Conservation (phyloP, 1,284 basidiomycete genomes). For the Cryptococcus sp. region DNA sequence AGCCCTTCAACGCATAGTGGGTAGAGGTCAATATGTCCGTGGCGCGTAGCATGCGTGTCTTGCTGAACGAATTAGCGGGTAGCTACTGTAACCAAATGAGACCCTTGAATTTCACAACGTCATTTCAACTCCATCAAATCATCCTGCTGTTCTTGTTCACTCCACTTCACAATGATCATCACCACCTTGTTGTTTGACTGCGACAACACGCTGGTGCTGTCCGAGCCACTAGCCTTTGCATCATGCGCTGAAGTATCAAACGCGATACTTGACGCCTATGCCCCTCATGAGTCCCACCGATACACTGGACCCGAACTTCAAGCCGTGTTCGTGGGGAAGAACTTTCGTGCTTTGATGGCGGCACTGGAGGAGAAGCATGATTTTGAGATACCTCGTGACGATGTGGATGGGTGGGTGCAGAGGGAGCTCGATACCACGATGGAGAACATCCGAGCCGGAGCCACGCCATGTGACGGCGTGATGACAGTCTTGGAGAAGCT, state of each 20-base stretch:
- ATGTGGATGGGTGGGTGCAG: slow-evolving; percentile 23
- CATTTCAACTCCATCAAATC: too few relatives aligned
- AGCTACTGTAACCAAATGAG: too few relatives aligned
- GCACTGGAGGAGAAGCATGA: slow-evolving; percentile 19
- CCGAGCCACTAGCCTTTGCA: slow-evolving; percentile 31
- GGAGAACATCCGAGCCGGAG: slow-evolving; percentile 12
- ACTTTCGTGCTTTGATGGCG: slow-evolving; percentile 31
- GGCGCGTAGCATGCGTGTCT: too few relatives aligned
- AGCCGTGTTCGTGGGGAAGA: slow-evolving; percentile 29
- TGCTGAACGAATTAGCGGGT: too few relatives aligned
- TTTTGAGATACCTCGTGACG: slow-evolving; percentile 16
- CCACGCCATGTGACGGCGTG: slow-evolving; percentile 21
- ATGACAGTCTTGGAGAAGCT: slow-evolving; percentile 16
- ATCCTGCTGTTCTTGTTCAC: too few relatives aligned
- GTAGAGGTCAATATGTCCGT: too few relatives aligned
- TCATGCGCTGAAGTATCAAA: slow-evolving; percentile 31
- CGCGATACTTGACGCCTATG: slow-evolving; percentile 16
- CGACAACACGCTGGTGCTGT: slow-evolving; percentile 38
- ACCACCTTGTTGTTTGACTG: slow-evolving; percentile 35
- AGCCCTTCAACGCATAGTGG: too few relatives aligned
- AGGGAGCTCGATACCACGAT: slow-evolving; percentile 25
- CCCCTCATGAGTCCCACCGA: slow-evolving; percentile 6
- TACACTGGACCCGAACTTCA: slow-evolving; percentile 25
- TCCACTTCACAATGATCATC: slow-evolving; percentile 1
- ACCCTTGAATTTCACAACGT: too few relatives aligned